Base-by-base conservation (phyloP, 352 stramenopile species). In the Phytopythium mirpurense region DNA sequence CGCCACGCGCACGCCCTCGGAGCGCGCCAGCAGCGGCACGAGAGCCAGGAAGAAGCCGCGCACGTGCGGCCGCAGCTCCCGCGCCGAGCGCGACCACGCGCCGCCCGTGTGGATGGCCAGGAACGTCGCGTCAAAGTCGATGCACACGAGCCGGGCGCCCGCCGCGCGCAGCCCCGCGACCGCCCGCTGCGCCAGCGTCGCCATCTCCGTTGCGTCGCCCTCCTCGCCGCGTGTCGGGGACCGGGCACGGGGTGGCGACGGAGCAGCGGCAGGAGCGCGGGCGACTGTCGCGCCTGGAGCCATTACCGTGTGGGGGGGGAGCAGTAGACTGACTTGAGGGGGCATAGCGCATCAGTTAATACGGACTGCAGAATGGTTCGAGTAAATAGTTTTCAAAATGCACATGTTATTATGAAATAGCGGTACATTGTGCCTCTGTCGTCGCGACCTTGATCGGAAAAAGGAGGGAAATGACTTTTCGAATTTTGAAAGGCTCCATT, bases 91-190 rank as follows among this genome's bases (percentile, higher is more conserved):
- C 9, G 60, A 41, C 83, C 83, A 93, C 9, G 60, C 41, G 38
- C 81, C 83, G 43, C 77, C 71, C 10, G 83, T 93, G 68, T 93
- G 83, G 19, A 93, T 67, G 48, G 59, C 57, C 47, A 93, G 73
- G 51, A 93, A 85, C 32, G 83, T 93, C 43, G 81, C 72, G 52
- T 93, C 83, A 54, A 93, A 90, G 64, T 93, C 83, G 58, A 93
- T 87, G 50, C 80, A 91, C 29, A 93, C 77, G 46, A 93, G 74
- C 35, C 76, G 85, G 16, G 66, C 65, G 26, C 76, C 72, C 1
- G 57, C 62, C 11, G 63, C 65, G 10, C 62, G 51, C 32, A 93
- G 65, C 7, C 60, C 62, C 1, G 32, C 43, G 4, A 69, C 68
- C 38, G 79, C 81, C 56, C 88, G 72, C 24, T 58, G 34, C 7